Conservation (phyloP, 2,329 filamentous ascomycete species). For the Talaromyces marneffei region DNA sequence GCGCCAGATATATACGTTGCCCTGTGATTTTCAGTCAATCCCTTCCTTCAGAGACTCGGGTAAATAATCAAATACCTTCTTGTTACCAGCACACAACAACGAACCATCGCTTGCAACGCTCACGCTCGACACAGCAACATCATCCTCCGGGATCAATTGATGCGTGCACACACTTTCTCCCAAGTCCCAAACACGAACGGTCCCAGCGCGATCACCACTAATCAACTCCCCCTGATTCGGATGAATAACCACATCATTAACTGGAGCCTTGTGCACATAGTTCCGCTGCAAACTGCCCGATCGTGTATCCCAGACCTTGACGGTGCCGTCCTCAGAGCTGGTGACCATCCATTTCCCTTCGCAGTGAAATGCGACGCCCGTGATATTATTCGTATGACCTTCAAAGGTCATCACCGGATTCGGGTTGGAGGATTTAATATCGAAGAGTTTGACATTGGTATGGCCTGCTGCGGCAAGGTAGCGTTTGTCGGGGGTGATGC, state of each 20-base stretch:
- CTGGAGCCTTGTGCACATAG: conserved; percentile 81
- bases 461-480: conserved; percentile 77
- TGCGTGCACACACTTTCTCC: conserved; percentile 96
- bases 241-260: conserved; percentile 98
- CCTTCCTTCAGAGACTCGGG: background rate
- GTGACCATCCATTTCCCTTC: conserved; percentile 99
- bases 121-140: conserved; percentile 87
- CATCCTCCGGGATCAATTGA: conserved; percentile 92
- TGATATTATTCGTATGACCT: conserved; percentile 92
- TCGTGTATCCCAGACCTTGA: conserved; percentile 95
- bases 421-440: conserved; percentile 97
- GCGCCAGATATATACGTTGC: conserved; percentile 95
- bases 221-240: conserved; percentile 98
- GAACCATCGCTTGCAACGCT: conserved; percentile 93
- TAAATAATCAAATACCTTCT: conserved; percentile 55
- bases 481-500: conserved; percentile 96
- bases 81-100: conserved; percentile 88
- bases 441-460: conserved; percentile 93
- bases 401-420: conserved; percentile 90
- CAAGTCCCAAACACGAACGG: conserved; percentile 91
- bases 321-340: conserved; percentile 89
- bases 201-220: conserved; percentile 87
- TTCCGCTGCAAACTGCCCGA: conserved; percentile 82
- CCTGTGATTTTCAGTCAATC: conserved; percentile 47
- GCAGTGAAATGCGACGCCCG: conserved; percentile 94